These are phyloP conservation scores for Podospora conica DNA, from an alignment of 495 filamentous ascomycete genomes.

Conservation along the genomic window DNA sequence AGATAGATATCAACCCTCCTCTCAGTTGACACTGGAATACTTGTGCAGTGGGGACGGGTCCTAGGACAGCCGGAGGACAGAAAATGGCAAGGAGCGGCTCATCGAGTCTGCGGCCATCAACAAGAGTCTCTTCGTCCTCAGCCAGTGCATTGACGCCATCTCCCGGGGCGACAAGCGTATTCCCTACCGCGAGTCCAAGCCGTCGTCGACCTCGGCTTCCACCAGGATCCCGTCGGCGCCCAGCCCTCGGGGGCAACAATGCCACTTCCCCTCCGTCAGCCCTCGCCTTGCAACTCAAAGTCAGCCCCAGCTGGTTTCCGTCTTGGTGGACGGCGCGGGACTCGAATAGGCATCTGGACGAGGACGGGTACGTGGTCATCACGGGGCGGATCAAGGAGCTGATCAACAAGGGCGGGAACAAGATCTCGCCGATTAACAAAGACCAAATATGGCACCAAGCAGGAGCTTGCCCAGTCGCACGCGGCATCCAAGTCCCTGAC, in stretches of 20 bases:
- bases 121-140: constrained; percentile 91
- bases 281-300: too few relatives aligned
- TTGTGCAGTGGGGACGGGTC: too few relatives aligned
- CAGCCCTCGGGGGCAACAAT: constrained; percentile 51
- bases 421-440: constrained; percentile 81
- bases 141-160: constrained; percentile 95
- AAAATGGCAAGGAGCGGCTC: constrained; percentile 89
- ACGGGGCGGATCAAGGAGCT: constrained; percentile 79
- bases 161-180: constrained; percentile 62
- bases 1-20: too few relatives aligned
- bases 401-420: constrained; percentile 79
- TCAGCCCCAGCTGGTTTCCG: too few relatives aligned
- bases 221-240: constrained; percentile 73
- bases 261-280: too few relatives aligned
- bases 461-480: too few relatives aligned
- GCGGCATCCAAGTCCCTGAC: too few relatives aligned
- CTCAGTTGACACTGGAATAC: too few relatives aligned
- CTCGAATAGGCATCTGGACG: too few relatives aligned
- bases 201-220: constrained; percentile 79
- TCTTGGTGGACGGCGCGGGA: too few relatives aligned
- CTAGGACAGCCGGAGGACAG: constrained; percentile 90
- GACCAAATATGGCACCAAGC: too few relatives aligned
- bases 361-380: constrained; percentile 69
- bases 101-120: constrained; percentile 98
- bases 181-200: constrained; percentile 89